Evolutionary conservation across 2,329 filamentous ascomycete genomes (phyloP), one percentile per base, ranked within the genome.

Genomic region (Anisogramma anomala): DNA sequence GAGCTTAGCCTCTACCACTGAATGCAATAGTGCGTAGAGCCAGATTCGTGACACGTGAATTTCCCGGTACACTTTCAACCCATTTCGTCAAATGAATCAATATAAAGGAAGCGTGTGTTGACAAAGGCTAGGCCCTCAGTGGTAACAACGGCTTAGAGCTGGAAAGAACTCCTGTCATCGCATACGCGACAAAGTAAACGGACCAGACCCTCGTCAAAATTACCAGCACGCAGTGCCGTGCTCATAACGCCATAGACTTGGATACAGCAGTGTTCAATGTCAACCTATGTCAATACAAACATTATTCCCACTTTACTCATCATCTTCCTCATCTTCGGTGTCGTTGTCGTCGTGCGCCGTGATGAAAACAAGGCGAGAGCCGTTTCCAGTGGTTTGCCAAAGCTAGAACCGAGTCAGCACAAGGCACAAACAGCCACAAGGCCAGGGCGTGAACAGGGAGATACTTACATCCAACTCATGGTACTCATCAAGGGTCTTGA

Each of bases 401-500:
- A 87, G 69, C 82, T 87, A 39, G 48, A 42, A 33, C 8, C 27
- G 35, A 37, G 49, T 75, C 57, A 77, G 65, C 49, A 45, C n/a
- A 6, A 5, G 13, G 31, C 38, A 33, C 10, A 25, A 11, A 4
- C 39, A 11, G 22, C 32, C 3, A 10, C 30, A 26, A 36, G 2
- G 19, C 30, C 27, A 36, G 38, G 18, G 38, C 7, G 34, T 18
- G n/a, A 15, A 31, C 20, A 36, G 18, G n/a, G 8, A 28, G 41
- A 55, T 50, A 81, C 88, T 85, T 69, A 96, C 91, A 68, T 94
- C 84, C 47, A 94, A 66, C 50, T 75, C 69, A 3, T 84, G 80
- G 63, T 98, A 96, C 67, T 94, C 89, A 48, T 94, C 82, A 57
- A 98, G 71, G 15, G 88, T 82, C 51, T 75, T 74, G 55, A 84